Percentiles rank a stretch among this genome's conserved stretches.
Evolutionary conservation across 2,329 filamentous ascomycete species (phyloP).

Genomic region (Neurospora sp.): DNA sequence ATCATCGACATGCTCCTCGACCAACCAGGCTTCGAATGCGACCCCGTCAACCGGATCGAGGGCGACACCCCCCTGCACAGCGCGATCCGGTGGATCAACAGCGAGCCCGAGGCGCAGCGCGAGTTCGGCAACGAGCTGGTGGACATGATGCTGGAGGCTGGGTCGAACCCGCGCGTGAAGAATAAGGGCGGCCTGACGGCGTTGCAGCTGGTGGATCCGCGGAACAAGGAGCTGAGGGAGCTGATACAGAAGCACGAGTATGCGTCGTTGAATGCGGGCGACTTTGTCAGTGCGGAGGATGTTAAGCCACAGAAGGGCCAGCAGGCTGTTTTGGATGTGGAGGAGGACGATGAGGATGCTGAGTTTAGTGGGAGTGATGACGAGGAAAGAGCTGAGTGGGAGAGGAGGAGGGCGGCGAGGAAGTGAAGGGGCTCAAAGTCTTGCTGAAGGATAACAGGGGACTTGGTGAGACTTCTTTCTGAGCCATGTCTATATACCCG

Average conservation of each 20-base stretch:
- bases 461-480: background rate
- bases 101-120: slow-evolving; percentile 52
- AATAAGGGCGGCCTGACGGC: slow-evolving; percentile 69
- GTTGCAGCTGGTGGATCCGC: slow-evolving; percentile 62
- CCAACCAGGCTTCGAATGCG: slow-evolving; percentile 77
- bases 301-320: slow-evolving; percentile 11
- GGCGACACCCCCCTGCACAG: slow-evolving; percentile 73
- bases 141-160: slow-evolving; percentile 75
- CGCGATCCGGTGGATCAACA: slow-evolving; percentile 68
- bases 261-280: slow-evolving; percentile 45
- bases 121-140: slow-evolving; percentile 57
- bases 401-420: slow-evolving; percentile 37
- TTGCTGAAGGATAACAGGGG: background rate
- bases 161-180: slow-evolving; percentile 44
- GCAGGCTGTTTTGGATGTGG: slow-evolving; percentile 21
- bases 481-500: background rate
- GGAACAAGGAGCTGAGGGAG: slow-evolving; percentile 51
- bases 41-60: slow-evolving; percentile 61
- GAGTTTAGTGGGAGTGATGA: slow-evolving; percentile 57
- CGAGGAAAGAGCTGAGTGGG: slow-evolving; percentile 53
- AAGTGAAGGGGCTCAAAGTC: slow-evolving; percentile 11
- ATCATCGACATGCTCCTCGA: slow-evolving; percentile 75
- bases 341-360: slow-evolving; percentile 42
- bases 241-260: slow-evolving; percentile 66
- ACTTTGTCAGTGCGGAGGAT: slow-evolving; percentile 38